Base-by-base conservation (phyloP, 2,329 filamentous ascomycete genomes). In the Colletotrichum graminicola region DNA sequence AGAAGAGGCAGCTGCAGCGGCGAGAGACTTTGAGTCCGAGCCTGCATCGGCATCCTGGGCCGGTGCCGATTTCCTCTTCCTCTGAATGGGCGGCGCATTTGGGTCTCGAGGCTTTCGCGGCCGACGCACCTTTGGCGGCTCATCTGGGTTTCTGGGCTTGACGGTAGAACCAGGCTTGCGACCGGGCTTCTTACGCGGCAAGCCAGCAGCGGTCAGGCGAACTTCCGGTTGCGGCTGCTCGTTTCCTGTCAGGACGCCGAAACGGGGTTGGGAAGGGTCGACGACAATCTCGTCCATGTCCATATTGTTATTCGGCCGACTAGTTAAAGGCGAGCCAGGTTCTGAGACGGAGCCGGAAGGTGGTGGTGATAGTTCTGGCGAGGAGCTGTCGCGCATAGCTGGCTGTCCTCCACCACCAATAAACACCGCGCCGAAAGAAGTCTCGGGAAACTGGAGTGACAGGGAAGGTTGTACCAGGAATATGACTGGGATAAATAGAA, bases 131-230 rank as follows among this genome's bases (percentile, higher is more conserved):
- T 89, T 89, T 75, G 83, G 79, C 29, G 82, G 82, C 18, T 87
- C 83, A 70, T 82, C 79, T 62, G 80, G 78, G 65, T 77, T 77
- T 78, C 83, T 84, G 68, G 80, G 79, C 75, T 86, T 87, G 60
- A 85, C 79, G 66, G 81, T 86, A 72, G 83, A 88, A 77, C 86
- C 92, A 76, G 90, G 89, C 77, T 92, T 92, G 61, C 90, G 86
- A 29, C 89, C 89, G 26, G 89, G 89, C 81, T 91, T 92, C 80
- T 90, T 90, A 5, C 89, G 82, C 0, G 88, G 88, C 8, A 89
- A 77, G 14, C 88, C 88, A 62, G 88, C 88, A 34, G 88, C 88
- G 0, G 88, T 90, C 63, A 90, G 80, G 73, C 72, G 66, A 39
- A 73, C 64, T 43, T 71, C 70, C 12, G 73, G 73, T 23, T 72